These are phyloP conservation scores for Cubamyces sp. DNA, from an alignment of 768 basidiomycete genomes.

Conservation along the genomic window DNA sequence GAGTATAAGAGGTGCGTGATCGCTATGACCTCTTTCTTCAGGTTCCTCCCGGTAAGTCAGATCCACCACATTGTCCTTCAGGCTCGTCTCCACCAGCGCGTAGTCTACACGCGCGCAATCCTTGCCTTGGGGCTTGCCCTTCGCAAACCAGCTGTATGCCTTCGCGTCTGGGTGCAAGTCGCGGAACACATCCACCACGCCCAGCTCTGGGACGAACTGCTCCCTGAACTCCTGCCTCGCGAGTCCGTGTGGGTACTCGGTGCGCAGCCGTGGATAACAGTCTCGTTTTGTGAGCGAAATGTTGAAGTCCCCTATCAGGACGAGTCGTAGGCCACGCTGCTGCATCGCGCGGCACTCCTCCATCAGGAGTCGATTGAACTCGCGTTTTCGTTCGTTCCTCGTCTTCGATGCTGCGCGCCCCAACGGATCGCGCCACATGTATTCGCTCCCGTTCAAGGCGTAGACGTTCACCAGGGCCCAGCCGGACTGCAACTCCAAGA, in stretches of 20 bases:
- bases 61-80: constrained; percentile 25
- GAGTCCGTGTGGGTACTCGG: constrained; percentile 31
- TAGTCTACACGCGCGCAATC: constrained; percentile 34
- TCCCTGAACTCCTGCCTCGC: constrained; percentile 33
- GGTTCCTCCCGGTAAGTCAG: constrained; percentile 30
- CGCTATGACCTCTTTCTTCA: constrained; percentile 30
- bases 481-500: constrained; percentile 31
- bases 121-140: constrained; percentile 31
- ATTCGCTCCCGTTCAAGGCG: constrained; percentile 35
- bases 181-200: constrained; percentile 31
- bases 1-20: constrained; percentile 31
- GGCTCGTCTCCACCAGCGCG: constrained; percentile 27
- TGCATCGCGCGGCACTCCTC: constrained; percentile 29
- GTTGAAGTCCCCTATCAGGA: constrained; percentile 35
- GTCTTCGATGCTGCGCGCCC: constrained; percentile 27
- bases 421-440: constrained; percentile 30
- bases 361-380: constrained; percentile 32
- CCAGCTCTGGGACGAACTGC: constrained; percentile 27
- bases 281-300: constrained; percentile 29
- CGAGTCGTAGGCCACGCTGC: constrained; percentile 28
- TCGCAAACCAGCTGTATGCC: constrained; percentile 34
- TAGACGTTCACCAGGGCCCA: constrained; percentile 35
- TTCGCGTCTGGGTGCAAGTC: constrained; percentile 24
- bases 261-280: constrained; percentile 30
- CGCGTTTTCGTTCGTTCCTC: constrained; percentile 33